A percentile compares a stretch with the other conserved stretches of the same genome.
These are phyloP conservation scores for Hericium rajendrae DNA, from an alignment of 768 basidiomycete genomes.

Conservation along the genomic window DNA sequence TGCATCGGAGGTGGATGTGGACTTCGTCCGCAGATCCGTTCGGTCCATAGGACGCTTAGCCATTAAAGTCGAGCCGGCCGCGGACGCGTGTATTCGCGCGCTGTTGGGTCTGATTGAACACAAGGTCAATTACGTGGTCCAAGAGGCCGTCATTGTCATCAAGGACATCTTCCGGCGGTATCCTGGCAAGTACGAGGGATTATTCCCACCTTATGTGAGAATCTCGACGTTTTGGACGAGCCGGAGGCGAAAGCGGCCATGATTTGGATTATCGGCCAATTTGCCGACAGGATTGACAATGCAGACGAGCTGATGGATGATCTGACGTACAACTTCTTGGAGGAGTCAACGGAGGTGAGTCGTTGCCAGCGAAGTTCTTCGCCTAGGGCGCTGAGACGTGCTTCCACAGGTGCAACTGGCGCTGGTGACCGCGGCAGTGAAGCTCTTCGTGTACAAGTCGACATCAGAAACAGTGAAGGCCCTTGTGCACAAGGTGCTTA, in stretches of 20 bases:
- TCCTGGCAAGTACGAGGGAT: slow-evolving; percentile 93
- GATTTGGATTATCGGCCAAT: slow-evolving; percentile 97
- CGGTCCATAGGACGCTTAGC: slow-evolving; percentile 96
- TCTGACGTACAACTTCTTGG: slow-evolving; percentile 22
- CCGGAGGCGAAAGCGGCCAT: slow-evolving; percentile 96
- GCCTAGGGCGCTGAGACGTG: background rate
- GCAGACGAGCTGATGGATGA: slow-evolving; percentile 55
- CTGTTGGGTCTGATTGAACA: slow-evolving; percentile 83
- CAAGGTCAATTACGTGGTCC: slow-evolving; percentile 64
- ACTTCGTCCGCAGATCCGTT: slow-evolving; percentile 96
- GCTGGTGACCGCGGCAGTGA: slow-evolving; percentile 87
- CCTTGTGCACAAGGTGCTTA: slow-evolving; percentile 88
- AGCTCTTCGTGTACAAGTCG: slow-evolving; percentile 88
- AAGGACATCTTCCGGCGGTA: slow-evolving; percentile 97
- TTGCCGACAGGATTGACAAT: slow-evolving; percentile 82
- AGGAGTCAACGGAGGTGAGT: slow-evolving; percentile 85
- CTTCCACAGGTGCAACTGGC: slow-evolving; percentile 80
- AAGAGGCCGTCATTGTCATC: slow-evolving; percentile 64
- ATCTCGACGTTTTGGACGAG: slow-evolving; percentile 87
- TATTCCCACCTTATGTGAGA: slow-evolving; percentile 87
- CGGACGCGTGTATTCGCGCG: slow-evolving; percentile 84
- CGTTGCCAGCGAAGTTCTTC: slow-evolving; percentile 4
- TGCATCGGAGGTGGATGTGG: slow-evolving; percentile 95
- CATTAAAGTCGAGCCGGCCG: slow-evolving; percentile 87
- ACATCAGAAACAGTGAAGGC: slow-evolving; percentile 78